Base-by-base conservation (phyloP, 2,329 filamentous ascomycete species). In the Fusarium veterinarium region DNA sequence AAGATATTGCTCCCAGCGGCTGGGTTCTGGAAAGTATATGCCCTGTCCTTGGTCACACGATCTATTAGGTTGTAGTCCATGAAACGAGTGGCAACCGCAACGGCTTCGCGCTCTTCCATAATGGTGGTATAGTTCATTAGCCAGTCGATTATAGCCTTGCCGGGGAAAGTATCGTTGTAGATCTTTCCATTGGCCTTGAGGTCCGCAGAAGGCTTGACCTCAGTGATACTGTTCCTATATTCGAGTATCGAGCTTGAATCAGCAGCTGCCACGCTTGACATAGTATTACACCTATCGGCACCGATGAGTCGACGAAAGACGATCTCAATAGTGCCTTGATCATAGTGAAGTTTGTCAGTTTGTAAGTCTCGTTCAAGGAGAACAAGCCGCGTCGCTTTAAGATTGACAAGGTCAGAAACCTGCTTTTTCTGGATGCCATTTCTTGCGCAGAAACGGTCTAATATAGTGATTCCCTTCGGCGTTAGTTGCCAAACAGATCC, bases 81-180 rank as follows among this genome's bases (percentile, higher is more conserved):
- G 80, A 98, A 98, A 42, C 95, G 86, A 37, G 91, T 90, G 25
- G 93, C 92, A 73, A 98, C 91, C 80, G 97, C 93, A 69, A 91
- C 87, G 2, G 93, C 93, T 82, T 98, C 96, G 56, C 93, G 89
- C 69, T 93, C 92, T 81, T 98, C 95, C 38, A 98, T 95, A 42
- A 95, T 97, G 2, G 95, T 98, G 76, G 93, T 97, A 84, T 96
- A 98, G 83, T 98, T 95, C 91, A 98, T 95, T 69, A 99, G 83
- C 95, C 95, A 99, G 81, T 98, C 95, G 17, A 92, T 92, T 3
- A 93, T 91, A 17, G 93, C 91, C 83, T 95, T 97, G 72, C 96
- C 95, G 3, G 94, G 97, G 79, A 98, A 97, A 1, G 93, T 95
- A 81, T 97, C 94, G 75, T 90, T 90, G 79, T 91, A 91, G 13